Evolutionary conservation across 2,329 filamentous ascomycete species (phyloP).

Genomic region (Hypoxylon sp.): DNA sequence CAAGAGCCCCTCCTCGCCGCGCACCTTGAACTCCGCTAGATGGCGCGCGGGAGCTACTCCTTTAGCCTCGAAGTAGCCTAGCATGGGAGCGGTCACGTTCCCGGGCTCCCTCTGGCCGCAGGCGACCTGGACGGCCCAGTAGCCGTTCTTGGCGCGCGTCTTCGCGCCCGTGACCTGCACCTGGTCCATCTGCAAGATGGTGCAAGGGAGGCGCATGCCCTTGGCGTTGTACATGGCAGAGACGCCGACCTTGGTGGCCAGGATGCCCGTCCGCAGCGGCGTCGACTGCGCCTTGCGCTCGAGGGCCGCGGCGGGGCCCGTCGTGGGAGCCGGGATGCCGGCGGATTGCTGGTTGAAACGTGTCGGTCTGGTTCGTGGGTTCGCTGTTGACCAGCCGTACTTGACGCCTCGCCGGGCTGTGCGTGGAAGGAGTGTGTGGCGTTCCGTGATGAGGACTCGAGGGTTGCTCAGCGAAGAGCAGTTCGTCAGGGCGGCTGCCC

Average conservation of each 20-base stretch:
- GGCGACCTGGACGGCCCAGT: conserved; percentile 94
- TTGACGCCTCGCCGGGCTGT: conserved; percentile 64
- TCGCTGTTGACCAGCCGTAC: conserved; percentile 71
- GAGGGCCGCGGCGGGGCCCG: conserved; percentile 71
- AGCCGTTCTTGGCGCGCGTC: conserved; percentile 83
- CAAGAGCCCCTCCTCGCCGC: conserved; percentile 76
- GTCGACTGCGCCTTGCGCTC: conserved; percentile 69
- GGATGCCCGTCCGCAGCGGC: conserved; percentile 79
- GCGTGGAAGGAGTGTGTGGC: conserved; percentile 59
- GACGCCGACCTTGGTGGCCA: conserved; percentile 96
- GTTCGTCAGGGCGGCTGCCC: conserved; percentile 56
- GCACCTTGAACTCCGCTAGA: conserved; percentile 89
- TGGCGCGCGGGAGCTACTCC: conserved; percentile 86
- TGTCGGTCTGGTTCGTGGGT: conserved; percentile 64
- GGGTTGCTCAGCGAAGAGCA: conserved; percentile 48
- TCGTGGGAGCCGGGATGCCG: conserved; percentile 68
- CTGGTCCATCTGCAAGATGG: conserved; percentile 91
- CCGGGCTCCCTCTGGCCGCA: conserved; percentile 77
- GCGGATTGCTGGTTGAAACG: conserved; percentile 71
- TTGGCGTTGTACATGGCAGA: conserved; percentile 87
- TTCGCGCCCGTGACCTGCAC: conserved; percentile 92
- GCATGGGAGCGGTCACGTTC: conserved; percentile 83
- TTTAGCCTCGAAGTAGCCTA: conserved; percentile 89
- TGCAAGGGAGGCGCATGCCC: conserved; percentile 84
- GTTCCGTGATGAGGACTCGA: conserved; percentile 50